phyloP scores from a whole-genome alignment of 2,329 filamentous ascomycete species.

The Paecilomyces niveus region DNA sequence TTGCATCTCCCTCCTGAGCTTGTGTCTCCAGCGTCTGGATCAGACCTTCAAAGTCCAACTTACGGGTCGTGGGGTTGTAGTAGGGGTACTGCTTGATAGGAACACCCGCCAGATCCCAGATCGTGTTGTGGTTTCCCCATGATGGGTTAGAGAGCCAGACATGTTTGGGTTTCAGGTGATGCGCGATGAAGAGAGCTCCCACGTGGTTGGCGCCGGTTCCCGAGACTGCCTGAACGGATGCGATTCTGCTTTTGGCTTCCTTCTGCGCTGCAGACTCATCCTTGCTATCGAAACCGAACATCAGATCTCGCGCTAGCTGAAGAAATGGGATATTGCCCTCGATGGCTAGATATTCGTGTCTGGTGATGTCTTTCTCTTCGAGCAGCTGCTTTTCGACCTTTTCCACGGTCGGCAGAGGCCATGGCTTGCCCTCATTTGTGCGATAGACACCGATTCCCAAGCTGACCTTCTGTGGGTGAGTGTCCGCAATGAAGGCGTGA shows the following conservation, averaged over 20 bases:
- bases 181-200: constrained; percentile 81
- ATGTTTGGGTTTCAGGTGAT: constrained; percentile 67
- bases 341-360: constrained; percentile 97
- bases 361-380: constrained; percentile 74
- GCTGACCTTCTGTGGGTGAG: constrained; percentile 70
- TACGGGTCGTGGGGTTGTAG: constrained; percentile 59
- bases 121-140: constrained; percentile 96
- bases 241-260: constrained; percentile 40
- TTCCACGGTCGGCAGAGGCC: constrained; percentile 87
- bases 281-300: constrained; percentile 59
- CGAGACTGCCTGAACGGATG: constrained; percentile 87
- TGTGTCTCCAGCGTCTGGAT: constrained; percentile 83
- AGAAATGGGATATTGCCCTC: constrained; percentile 79
- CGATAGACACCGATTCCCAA: constrained; percentile 86
- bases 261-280: constrained; percentile 19
- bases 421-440: constrained; percentile 90
- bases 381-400: constrained; percentile 69
- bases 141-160: constrained; percentile 92
- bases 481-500: constrained; percentile 72
- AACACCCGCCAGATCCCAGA: constrained; percentile 72
- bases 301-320: constrained; percentile 76
- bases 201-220: constrained; percentile 92
- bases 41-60: constrained; percentile 45
- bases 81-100: constrained; percentile 80
- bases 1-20: constrained; percentile 71